Base-by-base conservation (phyloP, 1,284 basidiomycete genomes). In the Bondarzewia mesenterica region DNA sequence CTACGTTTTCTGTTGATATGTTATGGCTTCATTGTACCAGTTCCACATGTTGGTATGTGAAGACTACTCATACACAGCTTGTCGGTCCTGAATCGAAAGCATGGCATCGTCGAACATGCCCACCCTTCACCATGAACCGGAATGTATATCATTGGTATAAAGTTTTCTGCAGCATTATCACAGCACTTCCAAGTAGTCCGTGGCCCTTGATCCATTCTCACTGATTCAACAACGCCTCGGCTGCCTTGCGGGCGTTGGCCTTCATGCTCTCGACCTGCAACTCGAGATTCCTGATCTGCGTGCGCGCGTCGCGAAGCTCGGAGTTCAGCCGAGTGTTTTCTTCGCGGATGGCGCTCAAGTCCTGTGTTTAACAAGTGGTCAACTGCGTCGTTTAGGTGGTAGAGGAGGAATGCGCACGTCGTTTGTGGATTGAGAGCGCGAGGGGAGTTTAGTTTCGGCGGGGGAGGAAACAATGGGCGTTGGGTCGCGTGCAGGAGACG, bases 261-360 rank as follows among this genome's bases (percentile, higher is more conserved):
- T 76, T 76, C 57, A 87, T 66, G 16, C 74, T 71, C 66, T 92
- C 89, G n/a, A 92, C 77, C 67, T 91, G 85, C 48, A 91, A 61
- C 66, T 93, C 89, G 37, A 93, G 65, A 56, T 83, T 83, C 52
- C 89, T 71, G 48, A 93, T 90, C 66, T 86, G 78, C 63, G 81
- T 80, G 40, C 85, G 75, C 29, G 86, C 82, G 26, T 89, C 87
- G 26, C 86, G 75, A 39, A 92, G 72, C 57, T 89, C 85, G 1
- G 65, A 63, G 20, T 64, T 75, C 48, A 92, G 69, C 6, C 70
- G 71, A 2, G 70, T 68, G 57, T 89, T 89, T 60, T 90, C 84
- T 18, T 77, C 69, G 50, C 65, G 60, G 12, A 80, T 63, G 1
- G 58, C 40, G 16, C 53, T 56, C 23, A 54, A 54, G 46, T 45